phyloP scores from a whole-genome alignment of 768 basidiomycete species.

The Mycena galopus region DNA sequence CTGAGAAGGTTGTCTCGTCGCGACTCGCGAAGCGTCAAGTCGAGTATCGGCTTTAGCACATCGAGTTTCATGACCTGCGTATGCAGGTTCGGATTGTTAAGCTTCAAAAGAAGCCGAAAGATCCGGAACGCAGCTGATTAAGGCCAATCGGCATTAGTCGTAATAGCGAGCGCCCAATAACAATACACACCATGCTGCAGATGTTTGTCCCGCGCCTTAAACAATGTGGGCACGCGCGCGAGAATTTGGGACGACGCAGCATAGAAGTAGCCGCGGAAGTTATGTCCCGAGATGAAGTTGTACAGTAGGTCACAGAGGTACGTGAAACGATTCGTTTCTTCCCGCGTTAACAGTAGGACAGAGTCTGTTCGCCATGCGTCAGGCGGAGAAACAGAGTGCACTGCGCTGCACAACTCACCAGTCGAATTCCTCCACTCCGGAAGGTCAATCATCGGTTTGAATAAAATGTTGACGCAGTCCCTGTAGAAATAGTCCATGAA shows the following conservation, averaged over 20 bases:
- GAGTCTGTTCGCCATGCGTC: slow-evolving; percentile 55
- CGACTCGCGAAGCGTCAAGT: slow-evolving; percentile 87
- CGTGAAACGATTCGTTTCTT: slow-evolving; percentile 86
- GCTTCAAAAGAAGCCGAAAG: slow-evolving; percentile 87
- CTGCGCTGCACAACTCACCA: slow-evolving; percentile 39
- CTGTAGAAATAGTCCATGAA: slow-evolving; percentile 97
- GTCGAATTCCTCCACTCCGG: slow-evolving; percentile 72
- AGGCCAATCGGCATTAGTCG: slow-evolving; percentile 31
- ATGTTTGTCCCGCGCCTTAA: slow-evolving; percentile 91
- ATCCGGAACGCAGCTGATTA: slow-evolving; percentile 88
- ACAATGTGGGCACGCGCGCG: slow-evolving; percentile 78
- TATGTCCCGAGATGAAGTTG: slow-evolving; percentile 90
- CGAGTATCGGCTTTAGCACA: slow-evolving; percentile 84
- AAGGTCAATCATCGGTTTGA: slow-evolving; percentile 82
- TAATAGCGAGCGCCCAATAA: neutral
- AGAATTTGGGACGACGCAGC: slow-evolving; percentile 86
- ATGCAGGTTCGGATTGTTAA: slow-evolving; percentile 83
- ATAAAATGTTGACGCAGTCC: slow-evolving; percentile 79
- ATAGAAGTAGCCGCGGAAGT: slow-evolving; percentile 92
- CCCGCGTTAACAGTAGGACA: slow-evolving; percentile 70
- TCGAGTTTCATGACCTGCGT: slow-evolving; percentile 87
- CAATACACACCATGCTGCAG: slow-evolving; percentile 83
- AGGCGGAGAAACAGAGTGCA: slow-evolving; percentile 5
- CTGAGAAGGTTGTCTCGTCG: slow-evolving; percentile 91
- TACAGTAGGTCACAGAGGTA: slow-evolving; percentile 93